Evolutionary conservation across 2,329 filamentous ascomycete species (phyloP).

Genomic region (Dactylellina parvicollis): DNA sequence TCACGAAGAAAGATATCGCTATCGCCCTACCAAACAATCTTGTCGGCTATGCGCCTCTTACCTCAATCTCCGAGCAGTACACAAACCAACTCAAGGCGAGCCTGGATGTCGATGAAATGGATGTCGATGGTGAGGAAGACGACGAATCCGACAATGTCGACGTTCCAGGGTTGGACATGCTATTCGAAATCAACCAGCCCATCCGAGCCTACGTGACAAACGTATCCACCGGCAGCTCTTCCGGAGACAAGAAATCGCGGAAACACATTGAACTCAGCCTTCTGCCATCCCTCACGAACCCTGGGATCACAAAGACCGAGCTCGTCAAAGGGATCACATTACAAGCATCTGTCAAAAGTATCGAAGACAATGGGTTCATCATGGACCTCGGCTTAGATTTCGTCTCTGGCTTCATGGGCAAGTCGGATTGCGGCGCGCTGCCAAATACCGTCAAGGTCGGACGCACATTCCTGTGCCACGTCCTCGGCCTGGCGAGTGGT

Average conservation of each 20-base stretch:
- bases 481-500: slow-evolving; percentile 77
- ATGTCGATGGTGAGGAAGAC: slow-evolving; percentile 68
- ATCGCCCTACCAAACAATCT: slow-evolving; percentile 92
- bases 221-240: slow-evolving; percentile 65
- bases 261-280: slow-evolving; percentile 88
- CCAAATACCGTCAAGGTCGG: slow-evolving; percentile 63
- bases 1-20: slow-evolving; percentile 80
- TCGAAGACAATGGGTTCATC: slow-evolving; percentile 94
- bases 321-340: slow-evolving; percentile 79
- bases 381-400: slow-evolving; percentile 85
- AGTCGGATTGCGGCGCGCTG: slow-evolving; percentile 73
- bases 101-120: slow-evolving; percentile 69
- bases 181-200: slow-evolving; percentile 88
- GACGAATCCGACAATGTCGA: slow-evolving; percentile 67
- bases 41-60: slow-evolving; percentile 86
- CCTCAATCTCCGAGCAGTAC: slow-evolving; percentile 84
- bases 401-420: slow-evolving; percentile 81
- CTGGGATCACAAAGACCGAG: slow-evolving; percentile 76
- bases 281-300: slow-evolving; percentile 80
- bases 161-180: slow-evolving; percentile 70
- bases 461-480: slow-evolving; percentile 82
- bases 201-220: slow-evolving; percentile 85
- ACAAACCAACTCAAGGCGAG: slow-evolving; percentile 77
- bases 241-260: slow-evolving; percentile 70
- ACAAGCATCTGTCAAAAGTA: slow-evolving; percentile 86